A percentile compares a stretch with the other conserved stretches of the same genome.
phyloP scores from a whole-genome alignment of 2,329 filamentous ascomycete species.

The Fusarium torreyae region DNA sequence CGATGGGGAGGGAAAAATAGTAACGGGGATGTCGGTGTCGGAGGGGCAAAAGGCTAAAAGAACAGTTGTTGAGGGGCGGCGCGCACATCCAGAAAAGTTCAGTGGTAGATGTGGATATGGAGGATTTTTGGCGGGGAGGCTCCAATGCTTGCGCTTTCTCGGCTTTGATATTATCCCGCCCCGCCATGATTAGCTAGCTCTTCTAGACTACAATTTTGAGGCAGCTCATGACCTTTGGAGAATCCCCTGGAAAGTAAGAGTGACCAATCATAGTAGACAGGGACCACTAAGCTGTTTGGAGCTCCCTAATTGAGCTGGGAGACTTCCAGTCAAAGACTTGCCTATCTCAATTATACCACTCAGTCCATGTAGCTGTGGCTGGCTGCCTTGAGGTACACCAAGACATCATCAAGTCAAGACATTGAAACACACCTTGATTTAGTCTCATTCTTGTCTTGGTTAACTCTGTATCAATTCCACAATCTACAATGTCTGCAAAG shows the following conservation, averaged over 20 bases:
- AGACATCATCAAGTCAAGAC: constrained; percentile 10
- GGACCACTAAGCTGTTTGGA: constrained; percentile 12
- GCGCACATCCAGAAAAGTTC: constrained; percentile 54
- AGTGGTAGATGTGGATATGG: constrained; percentile 49
- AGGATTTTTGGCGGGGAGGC: constrained; percentile 54
- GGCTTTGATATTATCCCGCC: constrained; percentile 50
- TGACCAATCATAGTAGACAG: constrained; percentile 18
- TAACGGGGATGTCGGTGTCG: constrained; percentile 38
- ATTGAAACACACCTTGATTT: constrained; percentile 1
- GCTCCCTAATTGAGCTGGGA: constrained; percentile 16
- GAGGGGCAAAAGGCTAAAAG: constrained; percentile 45
- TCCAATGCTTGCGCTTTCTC: constrained; percentile 40
- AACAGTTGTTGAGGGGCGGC: constrained; percentile 49
- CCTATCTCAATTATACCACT: not conserved
- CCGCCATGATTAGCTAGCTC: constrained; percentile 26
- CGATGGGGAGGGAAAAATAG: constrained; percentile 19
- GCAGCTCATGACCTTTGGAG: constrained; percentile 26
- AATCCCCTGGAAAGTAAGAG: constrained; percentile 15
- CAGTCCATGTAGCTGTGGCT: constrained; percentile 11
- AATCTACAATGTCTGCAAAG: constrained; percentile 33
- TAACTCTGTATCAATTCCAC: not conserved
- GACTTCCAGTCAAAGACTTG: constrained; percentile 4
- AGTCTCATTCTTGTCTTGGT: constrained; percentile 5
- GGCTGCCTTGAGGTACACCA: constrained; percentile 5
- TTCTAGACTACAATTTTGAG: constrained; percentile 1